Percentiles rank a stretch among this genome's conserved stretches.
Evolutionary conservation across 805 yeast species (phyloP).

Genomic region (Clavispora fructus): DNA sequence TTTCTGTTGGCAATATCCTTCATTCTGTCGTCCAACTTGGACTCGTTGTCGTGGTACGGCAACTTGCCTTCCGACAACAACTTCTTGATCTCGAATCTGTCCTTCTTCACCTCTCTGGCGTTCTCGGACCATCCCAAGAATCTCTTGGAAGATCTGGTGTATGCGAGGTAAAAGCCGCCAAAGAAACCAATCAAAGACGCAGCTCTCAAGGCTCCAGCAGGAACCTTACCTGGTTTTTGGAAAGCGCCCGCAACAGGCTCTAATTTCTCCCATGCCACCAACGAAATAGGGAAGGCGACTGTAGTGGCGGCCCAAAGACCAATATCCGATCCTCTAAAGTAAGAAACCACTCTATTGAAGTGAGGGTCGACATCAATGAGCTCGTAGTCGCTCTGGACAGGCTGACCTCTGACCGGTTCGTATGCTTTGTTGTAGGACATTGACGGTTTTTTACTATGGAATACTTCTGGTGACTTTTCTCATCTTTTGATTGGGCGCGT

Average conservation of each 20-base stretch:
- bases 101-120: conserved; percentile 61
- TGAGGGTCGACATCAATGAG: conserved; percentile 76
- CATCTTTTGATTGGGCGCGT: conserved; percentile 32
- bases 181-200: conserved; percentile 57
- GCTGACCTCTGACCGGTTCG: conserved; percentile 34
- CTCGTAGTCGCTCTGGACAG: conserved; percentile 32
- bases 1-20: conserved; percentile 74
- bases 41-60: conserved; percentile 60
- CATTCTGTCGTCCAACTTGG: conserved; percentile 54
- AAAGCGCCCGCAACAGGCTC: conserved; percentile 39
- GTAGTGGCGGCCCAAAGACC: conserved; percentile 40
- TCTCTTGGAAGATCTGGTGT: conserved; percentile 60
- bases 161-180: conserved; percentile 74
- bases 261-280: conserved; percentile 38
- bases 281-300: conserved; percentile 39
- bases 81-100: conserved; percentile 67
- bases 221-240: conserved; percentile 45
- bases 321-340: conserved; percentile 66
- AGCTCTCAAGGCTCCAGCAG: conserved; percentile 52
- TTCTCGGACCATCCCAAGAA: conserved; percentile 79
- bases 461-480: conserved; percentile 14
- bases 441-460: conserved; percentile 2
- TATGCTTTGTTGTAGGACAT: conserved; percentile 38
- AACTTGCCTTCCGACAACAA: conserved; percentile 58
- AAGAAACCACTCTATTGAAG: conserved; percentile 64